Evolutionary conservation across 176 grass and related monocot species (phyloP).

Genomic region (Saccharum officinarum): DNA sequence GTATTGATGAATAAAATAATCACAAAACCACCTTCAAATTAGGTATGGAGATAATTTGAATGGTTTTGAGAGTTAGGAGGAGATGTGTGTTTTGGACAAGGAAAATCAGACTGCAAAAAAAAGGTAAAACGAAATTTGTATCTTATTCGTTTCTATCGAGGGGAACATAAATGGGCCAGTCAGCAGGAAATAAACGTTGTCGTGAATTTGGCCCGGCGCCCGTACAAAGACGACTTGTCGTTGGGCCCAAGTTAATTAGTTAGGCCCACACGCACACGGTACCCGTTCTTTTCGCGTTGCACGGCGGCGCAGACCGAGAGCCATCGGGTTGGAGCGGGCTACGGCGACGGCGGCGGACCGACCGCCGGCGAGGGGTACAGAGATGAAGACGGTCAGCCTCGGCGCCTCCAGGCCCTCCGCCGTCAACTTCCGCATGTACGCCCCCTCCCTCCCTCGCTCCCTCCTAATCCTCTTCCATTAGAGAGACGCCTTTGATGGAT

Average conservation of each 20-base stretch:
- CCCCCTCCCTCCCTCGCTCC: background rate
- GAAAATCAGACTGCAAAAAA: too few species aligned
- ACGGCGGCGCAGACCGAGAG: background rate
- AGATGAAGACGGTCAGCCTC: conserved; percentile 61
- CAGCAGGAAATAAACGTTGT: background rate
- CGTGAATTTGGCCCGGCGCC: background rate
- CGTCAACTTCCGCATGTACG: conserved; percentile 79
- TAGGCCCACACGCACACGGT: background rate
- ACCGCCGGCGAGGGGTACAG: background rate
- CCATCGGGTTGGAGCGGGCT: background rate
- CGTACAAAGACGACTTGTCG: background rate
- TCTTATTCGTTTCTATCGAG: too few species aligned
- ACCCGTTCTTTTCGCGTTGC: background rate
- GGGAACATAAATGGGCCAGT: too few species aligned
- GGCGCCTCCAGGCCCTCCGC: conserved; percentile 52
- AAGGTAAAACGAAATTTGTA: too few species aligned
- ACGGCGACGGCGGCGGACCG: conserved; percentile 18
- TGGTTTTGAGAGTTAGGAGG: too few species aligned
- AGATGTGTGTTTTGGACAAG: too few species aligned
- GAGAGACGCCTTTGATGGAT: background rate
- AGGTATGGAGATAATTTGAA: too few species aligned
- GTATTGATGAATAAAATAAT: too few species aligned
- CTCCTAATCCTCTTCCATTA: background rate
- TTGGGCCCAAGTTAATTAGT: background rate
- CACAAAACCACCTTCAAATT: too few species aligned